Evolutionary conservation across 192 early-diverging fungal species (phyloP).

Genomic region (Coemansia sp.): DNA sequence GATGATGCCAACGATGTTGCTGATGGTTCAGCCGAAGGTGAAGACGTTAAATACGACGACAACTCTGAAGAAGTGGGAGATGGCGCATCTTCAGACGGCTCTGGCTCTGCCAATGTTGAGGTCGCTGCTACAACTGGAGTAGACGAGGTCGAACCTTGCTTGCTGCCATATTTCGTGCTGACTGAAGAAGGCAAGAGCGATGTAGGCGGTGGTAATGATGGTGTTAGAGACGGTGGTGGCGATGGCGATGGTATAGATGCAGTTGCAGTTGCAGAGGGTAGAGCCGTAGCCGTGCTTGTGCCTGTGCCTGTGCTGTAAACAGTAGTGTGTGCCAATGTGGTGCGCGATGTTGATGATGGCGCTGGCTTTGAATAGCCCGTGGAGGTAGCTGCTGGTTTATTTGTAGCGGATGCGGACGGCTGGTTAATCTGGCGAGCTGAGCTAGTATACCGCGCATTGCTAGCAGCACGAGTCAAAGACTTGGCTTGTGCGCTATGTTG

Average conservation of each 20-base stretch:
- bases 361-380: constrained; percentile 2
- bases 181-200: neutral
- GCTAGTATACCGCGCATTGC: neutral
- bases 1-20: neutral
- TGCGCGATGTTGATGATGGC: neutral
- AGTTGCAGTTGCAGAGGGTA: neutral
- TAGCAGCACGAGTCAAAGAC: neutral
- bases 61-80: neutral
- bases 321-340: neutral
- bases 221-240: no score
- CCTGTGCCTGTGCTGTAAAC: no score
- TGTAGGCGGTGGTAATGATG: neutral
- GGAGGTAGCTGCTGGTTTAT: neutral
- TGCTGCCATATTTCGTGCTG: neutral
- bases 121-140: neutral
- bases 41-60: neutral
- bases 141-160: neutral
- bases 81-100: neutral
- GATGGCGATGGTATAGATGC: neutral
- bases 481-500: neutral
- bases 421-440: neutral
- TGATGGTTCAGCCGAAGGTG: neutral
- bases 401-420: neutral
- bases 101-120: neutral
- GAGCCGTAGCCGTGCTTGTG: neutral